Percentiles rank a stretch among this genome's conserved stretches.
phyloP scores from a whole-genome alignment of 1,139 yeast genomes.

The Pichia sorboxylosa region DNA sequence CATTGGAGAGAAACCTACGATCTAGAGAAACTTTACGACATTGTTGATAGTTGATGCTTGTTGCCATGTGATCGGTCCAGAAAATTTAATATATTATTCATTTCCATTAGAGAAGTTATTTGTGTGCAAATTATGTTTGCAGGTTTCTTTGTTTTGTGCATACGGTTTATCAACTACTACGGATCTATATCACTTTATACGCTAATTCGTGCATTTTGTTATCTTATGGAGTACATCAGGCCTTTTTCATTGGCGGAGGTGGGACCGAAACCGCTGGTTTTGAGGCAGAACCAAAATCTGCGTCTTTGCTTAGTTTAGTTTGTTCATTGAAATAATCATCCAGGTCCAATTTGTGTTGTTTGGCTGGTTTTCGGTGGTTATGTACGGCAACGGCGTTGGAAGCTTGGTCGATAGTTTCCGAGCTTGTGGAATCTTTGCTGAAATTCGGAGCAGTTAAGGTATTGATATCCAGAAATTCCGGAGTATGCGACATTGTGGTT shows the following conservation, averaged over 20 bases:
- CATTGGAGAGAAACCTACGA: slow-evolving; percentile 58
- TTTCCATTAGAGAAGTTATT: too few relatives aligned
- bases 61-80: too few relatives aligned
- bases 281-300: neutral
- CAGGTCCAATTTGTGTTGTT: slow-evolving; percentile 3
- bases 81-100: too few relatives aligned
- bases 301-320: slow-evolving; percentile 4
- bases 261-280: neutral
- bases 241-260: too few relatives aligned
- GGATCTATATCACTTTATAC: too few relatives aligned
- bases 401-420: slow-evolving; percentile 9
- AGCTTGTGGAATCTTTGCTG: slow-evolving; percentile 1
- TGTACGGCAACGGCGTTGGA: slow-evolving; percentile 5
- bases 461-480: slow-evolving; percentile 8
- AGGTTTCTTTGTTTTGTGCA: neutral
- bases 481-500: slow-evolving; percentile 9
- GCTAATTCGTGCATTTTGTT: too few relatives aligned
- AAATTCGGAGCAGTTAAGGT: slow-evolving; percentile 8
- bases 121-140: neutral
- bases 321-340: slow-evolving; percentile 11
- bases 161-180: too few relatives aligned
- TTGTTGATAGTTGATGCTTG: slow-evolving; percentile 23
- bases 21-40: slow-evolving; percentile 44
- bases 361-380: slow-evolving; percentile 4
- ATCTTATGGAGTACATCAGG: too few relatives aligned